A percentile compares a stretch with the other conserved stretches of the same genome.
These are phyloP conservation scores for Plantago rigida DNA, from an alignment of 305 asterid species.

Conservation along the genomic window DNA sequence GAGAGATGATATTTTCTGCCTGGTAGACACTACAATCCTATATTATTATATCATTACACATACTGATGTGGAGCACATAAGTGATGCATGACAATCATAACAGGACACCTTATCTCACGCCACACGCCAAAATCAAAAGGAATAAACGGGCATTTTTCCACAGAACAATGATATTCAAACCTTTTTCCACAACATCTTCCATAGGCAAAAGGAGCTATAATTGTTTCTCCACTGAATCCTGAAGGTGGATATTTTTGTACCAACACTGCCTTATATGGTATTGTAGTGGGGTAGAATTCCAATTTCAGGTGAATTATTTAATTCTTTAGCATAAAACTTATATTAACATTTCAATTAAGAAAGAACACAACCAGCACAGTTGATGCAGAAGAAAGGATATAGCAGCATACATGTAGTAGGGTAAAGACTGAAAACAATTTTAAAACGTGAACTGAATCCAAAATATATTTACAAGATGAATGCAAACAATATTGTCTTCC, in stretches of 20 bases:
- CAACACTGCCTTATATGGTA: no score
- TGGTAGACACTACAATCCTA: not conserved
- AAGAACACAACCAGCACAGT: not conserved
- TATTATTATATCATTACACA: not conserved
- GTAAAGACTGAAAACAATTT: not conserved
- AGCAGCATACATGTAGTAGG: conserved; percentile 6
- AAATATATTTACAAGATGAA: not conserved
- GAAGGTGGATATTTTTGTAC: no score
- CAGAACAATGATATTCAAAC: not conserved
- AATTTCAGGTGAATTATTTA: no score
- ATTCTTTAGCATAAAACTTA: no score
- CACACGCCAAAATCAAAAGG: conserved; percentile 5
- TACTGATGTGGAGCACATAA: conserved; percentile 2
- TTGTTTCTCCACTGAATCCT: not conserved
- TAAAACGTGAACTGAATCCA: conserved; percentile 12
- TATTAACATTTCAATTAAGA: not conserved
- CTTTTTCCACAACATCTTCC: not conserved
- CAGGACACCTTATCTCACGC: not conserved
- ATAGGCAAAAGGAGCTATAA: not conserved
- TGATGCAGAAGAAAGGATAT: not conserved
- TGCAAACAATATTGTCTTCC: no score
- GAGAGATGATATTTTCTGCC: conserved; percentile 4
- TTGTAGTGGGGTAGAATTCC: not conserved
- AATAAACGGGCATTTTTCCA: not conserved
- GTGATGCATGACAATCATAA: not conserved